Conservation (phyloP, 164 flowering plant genomes). For the Santalum album region DNA sequence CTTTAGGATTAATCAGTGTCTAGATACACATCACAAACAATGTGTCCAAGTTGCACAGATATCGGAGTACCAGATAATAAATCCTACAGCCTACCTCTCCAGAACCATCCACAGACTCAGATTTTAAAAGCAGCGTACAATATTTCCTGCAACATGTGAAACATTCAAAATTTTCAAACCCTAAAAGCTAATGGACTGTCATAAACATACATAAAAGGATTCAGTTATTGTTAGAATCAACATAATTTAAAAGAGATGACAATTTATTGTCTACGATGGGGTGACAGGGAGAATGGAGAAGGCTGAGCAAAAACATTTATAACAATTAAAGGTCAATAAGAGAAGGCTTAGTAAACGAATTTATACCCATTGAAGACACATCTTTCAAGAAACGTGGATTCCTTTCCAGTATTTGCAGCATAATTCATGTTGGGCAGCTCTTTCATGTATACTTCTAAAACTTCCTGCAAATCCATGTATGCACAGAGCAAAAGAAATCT, state of each 20-base stretch:
- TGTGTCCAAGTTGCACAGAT: neutral
- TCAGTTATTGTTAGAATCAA: neutral
- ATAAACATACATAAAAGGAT: neutral
- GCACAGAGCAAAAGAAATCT: neutral
- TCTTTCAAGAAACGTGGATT: slow-evolving; percentile 72
- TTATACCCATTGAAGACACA: slow-evolving; percentile 72
- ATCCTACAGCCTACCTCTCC: slow-evolving; percentile 37
- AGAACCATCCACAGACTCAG: slow-evolving; percentile 19
- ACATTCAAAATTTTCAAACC: slow-evolving; percentile 2
- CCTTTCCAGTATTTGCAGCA: slow-evolving; percentile 90
- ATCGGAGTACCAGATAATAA: neutral
- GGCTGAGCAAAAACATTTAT: too few relatives aligned
- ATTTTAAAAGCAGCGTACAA: slow-evolving; percentile 52
- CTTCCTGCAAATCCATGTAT: slow-evolving; percentile 43
- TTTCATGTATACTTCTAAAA: slow-evolving; percentile 39
- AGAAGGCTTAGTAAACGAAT: neutral
- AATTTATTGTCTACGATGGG: too few relatives aligned
- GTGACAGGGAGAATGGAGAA: too few relatives aligned
- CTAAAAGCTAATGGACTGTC: neutral
- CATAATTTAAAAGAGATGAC: neutral
- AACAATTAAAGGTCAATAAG: neutral
- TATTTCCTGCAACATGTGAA: slow-evolving; percentile 52
- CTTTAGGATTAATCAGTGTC: too few relatives aligned
- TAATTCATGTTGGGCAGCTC: slow-evolving; percentile 82
- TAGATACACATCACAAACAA: too few relatives aligned